Base-by-base conservation (phyloP, 1,284 basidiomycete genomes). In the Gomphus sp. region DNA sequence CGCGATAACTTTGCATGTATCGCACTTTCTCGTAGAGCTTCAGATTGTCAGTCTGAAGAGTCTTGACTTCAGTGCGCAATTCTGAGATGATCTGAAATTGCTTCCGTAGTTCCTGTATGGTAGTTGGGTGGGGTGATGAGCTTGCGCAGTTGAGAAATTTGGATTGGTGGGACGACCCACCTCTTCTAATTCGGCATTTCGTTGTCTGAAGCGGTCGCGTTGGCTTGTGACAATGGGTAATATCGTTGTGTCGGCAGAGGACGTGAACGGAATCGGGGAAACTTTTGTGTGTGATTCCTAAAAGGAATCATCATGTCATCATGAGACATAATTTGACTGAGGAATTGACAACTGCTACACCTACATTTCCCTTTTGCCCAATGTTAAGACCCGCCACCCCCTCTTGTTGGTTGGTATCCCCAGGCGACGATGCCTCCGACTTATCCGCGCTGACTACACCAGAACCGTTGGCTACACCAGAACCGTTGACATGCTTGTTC, bases 21-120 rank as follows among this genome's bases (percentile, higher is more conserved):
- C 93, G 84, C 44, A 97, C 94, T 74, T 96, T 98, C 73, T 97
- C 95, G 71, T 97, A 97, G 58, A 96, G 75, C 71, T 97, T 97
- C 58, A 98, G 80, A 69, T 97, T 97, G 71, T 97, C 95, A 0
- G 85, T 80, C 71, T 97, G 93, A 37, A 97, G 76, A 51, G 81
- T 84, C 71, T 94, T 91, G 72, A 93, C 85, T 72, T 97, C 95
- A 31, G 84, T 76, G 11, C 93, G 85, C 18, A 97, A 76, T 66
- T 97, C 93, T 0, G 93, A 91, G 64, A 98, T 94, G 55, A 87
- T 84, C 62, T 94, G 91, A 74, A 91, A 96, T 71, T 98, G 95
- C 65, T 87, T 91, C 51, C 93, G 87, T 8, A 99, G 80, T 74
- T 99, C 94, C 86, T 93, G 64, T 34, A n/a, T 12, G 16, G 11